A percentile compares a stretch with the other conserved stretches of the same genome.
phyloP scores from a whole-genome alignment of 2,329 filamentous ascomycete species.

The Tolypocladium amazonense region DNA sequence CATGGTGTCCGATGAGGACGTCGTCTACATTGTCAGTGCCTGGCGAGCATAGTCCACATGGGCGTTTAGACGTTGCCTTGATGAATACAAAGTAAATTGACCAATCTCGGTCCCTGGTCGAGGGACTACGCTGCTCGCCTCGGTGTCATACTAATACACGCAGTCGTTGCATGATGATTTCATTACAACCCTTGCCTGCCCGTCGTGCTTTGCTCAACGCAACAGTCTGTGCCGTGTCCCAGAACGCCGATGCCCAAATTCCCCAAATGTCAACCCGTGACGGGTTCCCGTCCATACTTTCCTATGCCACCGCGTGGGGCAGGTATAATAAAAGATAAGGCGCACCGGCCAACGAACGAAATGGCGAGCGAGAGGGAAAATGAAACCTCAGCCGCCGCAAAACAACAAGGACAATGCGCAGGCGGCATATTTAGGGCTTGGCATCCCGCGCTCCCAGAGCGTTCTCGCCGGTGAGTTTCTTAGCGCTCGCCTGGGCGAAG shows the following conservation, averaged over 20 bases:
- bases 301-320: neutral
- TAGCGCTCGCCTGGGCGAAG: conserved; percentile 54
- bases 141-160: neutral
- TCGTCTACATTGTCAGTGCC: conserved; percentile 56
- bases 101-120: neutral
- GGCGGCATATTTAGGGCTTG: conserved; percentile 11
- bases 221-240: neutral
- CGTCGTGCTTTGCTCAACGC: neutral
- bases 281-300: neutral
- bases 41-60: conserved; percentile 43
- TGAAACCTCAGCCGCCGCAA: neutral
- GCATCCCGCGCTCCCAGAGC: conserved; percentile 26
- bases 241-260: conserved; percentile 1
- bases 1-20: conserved; percentile 60
- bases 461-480: conserved; percentile 44
- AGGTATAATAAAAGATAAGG: conserved; percentile 5
- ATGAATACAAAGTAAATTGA: conserved; percentile 1
- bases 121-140: neutral
- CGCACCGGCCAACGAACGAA: conserved; percentile 4
- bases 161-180: conserved; percentile 15
- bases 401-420: neutral
- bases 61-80: neutral
- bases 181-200: conserved; percentile 13
- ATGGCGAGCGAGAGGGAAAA: neutral
- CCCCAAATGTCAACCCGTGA: neutral